Conservation (phyloP, 805 yeast genomes). For the Starmerella cellae region DNA sequence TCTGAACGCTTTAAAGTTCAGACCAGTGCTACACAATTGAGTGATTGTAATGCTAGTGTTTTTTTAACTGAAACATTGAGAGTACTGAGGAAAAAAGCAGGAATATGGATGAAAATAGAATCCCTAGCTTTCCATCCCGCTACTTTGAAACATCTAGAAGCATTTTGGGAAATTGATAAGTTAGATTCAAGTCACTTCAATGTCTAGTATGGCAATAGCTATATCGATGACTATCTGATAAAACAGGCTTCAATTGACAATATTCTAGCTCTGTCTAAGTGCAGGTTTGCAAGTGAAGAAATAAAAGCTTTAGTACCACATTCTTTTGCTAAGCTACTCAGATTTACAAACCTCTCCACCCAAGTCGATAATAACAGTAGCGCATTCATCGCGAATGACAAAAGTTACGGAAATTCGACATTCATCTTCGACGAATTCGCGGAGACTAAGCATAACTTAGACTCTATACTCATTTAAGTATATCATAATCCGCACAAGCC, state of each 20-base stretch:
- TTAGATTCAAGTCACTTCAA: constrained; percentile 58
- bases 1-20: constrained; percentile 69
- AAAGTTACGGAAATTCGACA: constrained; percentile 13
- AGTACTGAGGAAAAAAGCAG: constrained; percentile 9
- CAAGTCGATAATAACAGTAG: neutral
- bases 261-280: constrained; percentile 65
- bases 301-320: constrained; percentile 27
- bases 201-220: constrained; percentile 45
- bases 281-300: constrained; percentile 13
- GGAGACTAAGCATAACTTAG: constrained; percentile 25
- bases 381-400: neutral
- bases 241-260: constrained; percentile 50
- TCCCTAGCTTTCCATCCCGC: constrained; percentile 44
- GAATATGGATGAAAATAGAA: constrained; percentile 48
- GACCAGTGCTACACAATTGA: constrained; percentile 13
- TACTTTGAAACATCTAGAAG: constrained; percentile 36
- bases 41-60: neutral
- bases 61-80: no score
- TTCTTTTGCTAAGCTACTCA: constrained; percentile 50
- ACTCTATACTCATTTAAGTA: constrained; percentile 20
- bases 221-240: constrained; percentile 39
- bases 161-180: constrained; percentile 44
- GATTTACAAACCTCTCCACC: constrained; percentile 27
- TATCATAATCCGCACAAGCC: constrained; percentile 12
- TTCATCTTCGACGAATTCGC: constrained; percentile 23